These are phyloP conservation scores for Tilletiopsis washingtonensis DNA, from an alignment of 1,284 basidiomycete species.

Conservation along the genomic window DNA sequence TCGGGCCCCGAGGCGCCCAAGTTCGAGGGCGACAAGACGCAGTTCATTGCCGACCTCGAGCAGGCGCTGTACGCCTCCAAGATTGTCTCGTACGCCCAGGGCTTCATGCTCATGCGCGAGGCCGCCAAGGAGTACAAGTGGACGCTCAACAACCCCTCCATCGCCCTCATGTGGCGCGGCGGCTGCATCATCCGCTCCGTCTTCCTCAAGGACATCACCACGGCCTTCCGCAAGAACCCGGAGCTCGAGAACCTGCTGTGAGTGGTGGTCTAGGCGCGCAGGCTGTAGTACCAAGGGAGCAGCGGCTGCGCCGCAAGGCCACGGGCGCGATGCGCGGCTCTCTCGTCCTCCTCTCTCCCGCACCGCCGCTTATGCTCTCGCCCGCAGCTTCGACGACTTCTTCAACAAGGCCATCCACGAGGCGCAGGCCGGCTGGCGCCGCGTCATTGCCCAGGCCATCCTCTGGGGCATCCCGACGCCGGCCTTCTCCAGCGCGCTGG, in stretches of 20 bases:
- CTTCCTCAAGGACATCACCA: slow-evolving; percentile 53
- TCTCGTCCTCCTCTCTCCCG: too few species aligned
- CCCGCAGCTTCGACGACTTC: slow-evolving; percentile 94
- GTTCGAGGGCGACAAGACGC: slow-evolving; percentile 96
- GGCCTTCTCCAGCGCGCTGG: slow-evolving; percentile 89
- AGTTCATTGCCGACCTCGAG: slow-evolving; percentile 98
- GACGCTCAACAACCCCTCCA: slow-evolving; percentile 71
- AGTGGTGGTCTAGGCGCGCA: too few species aligned
- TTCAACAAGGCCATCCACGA: slow-evolving; percentile 90
- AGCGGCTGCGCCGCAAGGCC: too few species aligned
- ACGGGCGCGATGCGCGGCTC: too few species aligned
- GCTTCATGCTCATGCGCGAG: slow-evolving; percentile 99
- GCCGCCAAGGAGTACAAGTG: slow-evolving; percentile 82
- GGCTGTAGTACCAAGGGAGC: too few species aligned
- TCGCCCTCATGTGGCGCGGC: slow-evolving; percentile 98
- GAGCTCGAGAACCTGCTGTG: slow-evolving; percentile 87
- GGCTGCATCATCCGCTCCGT: slow-evolving; percentile 82
- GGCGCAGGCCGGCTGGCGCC: slow-evolving; percentile 96
- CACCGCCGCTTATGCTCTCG: too few species aligned
- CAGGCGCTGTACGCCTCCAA: slow-evolving; percentile 98
- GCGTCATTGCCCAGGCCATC: slow-evolving; percentile 88
- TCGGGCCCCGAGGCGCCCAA: slow-evolving; percentile 79
- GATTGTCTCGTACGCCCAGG: slow-evolving; percentile 80
- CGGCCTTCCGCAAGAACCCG: slow-evolving; percentile 79
- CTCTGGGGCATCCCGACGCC: slow-evolving; percentile 97